These are phyloP conservation scores for Pleurotus eryngii DNA, from an alignment of 768 basidiomycete genomes.

Conservation along the genomic window DNA sequence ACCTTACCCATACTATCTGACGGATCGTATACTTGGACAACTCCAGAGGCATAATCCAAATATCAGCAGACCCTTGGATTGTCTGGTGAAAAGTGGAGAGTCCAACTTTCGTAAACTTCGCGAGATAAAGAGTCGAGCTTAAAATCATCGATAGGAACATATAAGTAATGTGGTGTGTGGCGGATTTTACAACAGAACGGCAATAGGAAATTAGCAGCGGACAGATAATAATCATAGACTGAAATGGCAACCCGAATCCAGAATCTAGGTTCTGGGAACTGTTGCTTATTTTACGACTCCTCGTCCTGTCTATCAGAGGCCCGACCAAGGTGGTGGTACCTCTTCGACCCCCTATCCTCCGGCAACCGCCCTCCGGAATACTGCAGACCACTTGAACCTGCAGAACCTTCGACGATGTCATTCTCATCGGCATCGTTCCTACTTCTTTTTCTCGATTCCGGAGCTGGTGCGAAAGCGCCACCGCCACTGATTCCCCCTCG, in stretches of 20 bases:
- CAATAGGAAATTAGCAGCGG: slow-evolving; percentile 1
- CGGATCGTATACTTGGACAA: not conserved
- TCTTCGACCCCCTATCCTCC: slow-evolving; percentile 56
- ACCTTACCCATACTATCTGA: not conserved
- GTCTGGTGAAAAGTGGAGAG: not conserved
- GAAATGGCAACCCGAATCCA: not conserved
- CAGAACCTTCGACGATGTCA: slow-evolving; percentile 41
- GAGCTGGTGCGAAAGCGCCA: slow-evolving; percentile 20
- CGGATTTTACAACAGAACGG: slow-evolving; percentile 6
- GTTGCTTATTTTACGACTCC: slow-evolving; percentile 29
- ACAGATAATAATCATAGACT: slow-evolving; percentile 1
- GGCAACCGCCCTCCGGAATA: slow-evolving; percentile 35
- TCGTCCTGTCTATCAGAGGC: slow-evolving; percentile 34
- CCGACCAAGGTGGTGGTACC: slow-evolving; percentile 43
- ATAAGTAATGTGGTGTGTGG: not conserved
- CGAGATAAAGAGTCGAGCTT: not conserved
- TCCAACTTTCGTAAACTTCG: not conserved
- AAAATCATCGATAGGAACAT: slow-evolving; percentile 2
- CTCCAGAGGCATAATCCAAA: not conserved
- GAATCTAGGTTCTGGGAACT: not conserved
- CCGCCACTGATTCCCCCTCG: slow-evolving; percentile 20
- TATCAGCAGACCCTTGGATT: slow-evolving; percentile 2
- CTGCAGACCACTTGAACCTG: slow-evolving; percentile 23
- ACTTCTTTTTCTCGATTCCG: slow-evolving; percentile 52
- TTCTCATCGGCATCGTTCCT: slow-evolving; percentile 64